Evolutionary conservation across 495 filamentous ascomycete species (phyloP), one percentile per base, ranked within the genome.

Genomic region (Annulohypoxylon stygium): DNA sequence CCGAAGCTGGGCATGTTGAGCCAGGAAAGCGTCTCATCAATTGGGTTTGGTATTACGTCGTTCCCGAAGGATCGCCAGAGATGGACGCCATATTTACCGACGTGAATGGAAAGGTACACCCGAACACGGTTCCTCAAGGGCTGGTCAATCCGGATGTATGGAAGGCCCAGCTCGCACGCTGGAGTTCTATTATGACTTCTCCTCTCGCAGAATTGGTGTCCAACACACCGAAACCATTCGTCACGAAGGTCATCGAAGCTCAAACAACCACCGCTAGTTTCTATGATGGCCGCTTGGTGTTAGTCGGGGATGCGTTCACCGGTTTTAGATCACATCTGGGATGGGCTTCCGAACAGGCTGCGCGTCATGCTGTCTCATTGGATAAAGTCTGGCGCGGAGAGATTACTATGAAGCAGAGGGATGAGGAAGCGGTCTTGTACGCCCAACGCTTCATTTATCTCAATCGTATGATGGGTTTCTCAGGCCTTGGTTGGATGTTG

Each of bases 341-440:
- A 30, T 53, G 50, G 50, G 50, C 50, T 11, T 53, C 50, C 12
- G 50, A 53, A 14, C 50, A 53, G 25, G 50, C 50, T 9, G 50
- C 50, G 25, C 50, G 50, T 14, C 50, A 53, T 10, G 50, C 50
- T 5, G 50, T 53, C 3, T 53, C 50, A 12, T 12, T 53, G 4
- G 50, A 53, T 33, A 26, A 20, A 11, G 50, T 53, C 50, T 53
- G 50, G 50, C 20, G 25, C 1, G 50, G 50, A 33, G 50, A 53
- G 25, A 53, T 53, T 25, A 53, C 50, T 20, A 53, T 53, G 50
- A 53, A 53, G 50, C 50, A 53, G 50, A 53, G 50, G 50, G 50
- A 53, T 11, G 50, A 53, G 50, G 50, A 53, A 33, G 50, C 12
- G 50, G 12, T 53, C 25, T 33, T 53, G 50, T 53, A 53, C 50